A percentile compares a stretch with the other conserved stretches of the same genome.
phyloP scores from a whole-genome alignment of 805 yeast genomes.

The Candida odintsovae region DNA sequence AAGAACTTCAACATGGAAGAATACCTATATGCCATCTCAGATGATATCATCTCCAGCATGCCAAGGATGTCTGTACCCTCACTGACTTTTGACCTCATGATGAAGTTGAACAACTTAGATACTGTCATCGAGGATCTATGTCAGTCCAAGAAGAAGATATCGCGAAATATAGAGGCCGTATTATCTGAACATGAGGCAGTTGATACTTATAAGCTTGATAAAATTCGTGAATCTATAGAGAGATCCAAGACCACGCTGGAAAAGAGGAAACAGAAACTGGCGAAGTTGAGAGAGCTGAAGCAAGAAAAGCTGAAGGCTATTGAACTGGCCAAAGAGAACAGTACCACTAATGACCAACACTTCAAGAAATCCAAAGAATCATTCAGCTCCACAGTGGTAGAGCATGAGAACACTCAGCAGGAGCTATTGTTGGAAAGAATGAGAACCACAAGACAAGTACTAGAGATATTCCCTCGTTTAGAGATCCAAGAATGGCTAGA shows the following conservation, averaged over 20 bases:
- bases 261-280: slow-evolving; percentile 4
- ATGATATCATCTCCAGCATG: slow-evolving; percentile 1
- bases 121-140: slow-evolving; percentile 30
- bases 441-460: slow-evolving; percentile 18
- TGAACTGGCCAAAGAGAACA: slow-evolving; percentile 1
- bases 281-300: slow-evolving; percentile 9
- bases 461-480: slow-evolving; percentile 28
- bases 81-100: slow-evolving; percentile 34
- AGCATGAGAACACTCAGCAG: slow-evolving; percentile 13
- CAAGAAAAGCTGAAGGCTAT: slow-evolving; percentile 5
- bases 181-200: neutral
- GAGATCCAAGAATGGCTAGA: slow-evolving; percentile 17
- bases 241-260: slow-evolving; percentile 2
- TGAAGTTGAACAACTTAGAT: slow-evolving; percentile 36
- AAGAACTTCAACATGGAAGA: slow-evolving; percentile 4
- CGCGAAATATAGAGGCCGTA: slow-evolving; percentile 8
- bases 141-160: slow-evolving; percentile 13
- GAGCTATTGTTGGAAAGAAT: slow-evolving; percentile 14
- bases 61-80: slow-evolving; percentile 13
- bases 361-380: slow-evolving; percentile 9
- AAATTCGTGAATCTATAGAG: slow-evolving; percentile 4
- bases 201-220: slow-evolving; percentile 3
- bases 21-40: slow-evolving; percentile 6
- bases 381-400: slow-evolving; percentile 7
- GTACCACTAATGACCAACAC: neutral